Percentiles rank a stretch among this genome's conserved stretches.
Conservation (phyloP, 192 early-diverging fungal genomes). For the Funneliformis geosporum region DNA sequence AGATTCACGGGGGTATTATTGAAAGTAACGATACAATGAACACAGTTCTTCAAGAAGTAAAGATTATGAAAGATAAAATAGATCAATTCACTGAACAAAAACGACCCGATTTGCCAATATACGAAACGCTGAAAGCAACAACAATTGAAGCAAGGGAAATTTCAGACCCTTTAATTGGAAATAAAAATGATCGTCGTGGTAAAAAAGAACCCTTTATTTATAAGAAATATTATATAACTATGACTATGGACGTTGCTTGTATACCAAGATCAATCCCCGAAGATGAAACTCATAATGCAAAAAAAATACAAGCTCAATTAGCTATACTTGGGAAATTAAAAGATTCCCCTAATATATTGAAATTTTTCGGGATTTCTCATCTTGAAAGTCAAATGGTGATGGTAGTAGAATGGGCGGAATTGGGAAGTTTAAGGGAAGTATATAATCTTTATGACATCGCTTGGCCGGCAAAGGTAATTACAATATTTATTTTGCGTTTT, state of each 20-base stretch:
- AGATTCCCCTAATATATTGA: constrained; percentile 19
- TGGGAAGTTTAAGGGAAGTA: constrained; percentile 8
- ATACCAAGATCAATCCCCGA: neutral
- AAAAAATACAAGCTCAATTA: constrained; percentile 11
- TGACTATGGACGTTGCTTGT: constrained; percentile 10
- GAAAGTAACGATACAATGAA: constrained; percentile 17
- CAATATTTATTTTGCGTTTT: neutral
- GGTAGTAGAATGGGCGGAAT: constrained; percentile 32
- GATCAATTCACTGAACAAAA: neutral
- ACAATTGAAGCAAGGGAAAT: neutral
- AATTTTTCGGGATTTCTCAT: constrained; percentile 24
- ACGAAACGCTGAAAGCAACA: neutral
- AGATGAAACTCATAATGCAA: neutral
- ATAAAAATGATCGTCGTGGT: neutral
- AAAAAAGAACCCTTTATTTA: neutral
- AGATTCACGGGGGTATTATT: constrained; percentile 19
- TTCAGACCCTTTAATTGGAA: neutral
- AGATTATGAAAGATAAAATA: constrained; percentile 16
- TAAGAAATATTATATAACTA: constrained; percentile 5
- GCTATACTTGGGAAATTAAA: constrained; percentile 20
- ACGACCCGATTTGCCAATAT: neutral
- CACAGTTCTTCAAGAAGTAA: constrained; percentile 17
- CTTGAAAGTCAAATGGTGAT: constrained; percentile 5
- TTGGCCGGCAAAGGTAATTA: constrained; percentile 2
- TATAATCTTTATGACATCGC: neutral